Percentiles rank a stretch among this genome's conserved stretches.
These are phyloP conservation scores for Zymoseptoria pseudotritici DNA, from an alignment of 2,329 filamentous ascomycete species.

Conservation along the genomic window DNA sequence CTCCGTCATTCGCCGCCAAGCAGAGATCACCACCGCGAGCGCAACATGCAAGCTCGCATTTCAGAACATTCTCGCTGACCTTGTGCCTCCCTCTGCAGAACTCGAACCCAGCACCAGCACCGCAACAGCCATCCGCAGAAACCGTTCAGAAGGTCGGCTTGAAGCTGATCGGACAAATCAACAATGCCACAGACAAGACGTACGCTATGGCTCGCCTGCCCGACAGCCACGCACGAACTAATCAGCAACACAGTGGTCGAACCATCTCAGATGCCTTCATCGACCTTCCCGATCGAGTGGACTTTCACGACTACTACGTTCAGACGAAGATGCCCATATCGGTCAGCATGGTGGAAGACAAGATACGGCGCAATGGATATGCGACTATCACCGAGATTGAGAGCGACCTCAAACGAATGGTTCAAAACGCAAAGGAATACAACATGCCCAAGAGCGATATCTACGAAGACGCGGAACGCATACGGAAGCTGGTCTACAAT, in stretches of 20 bases:
- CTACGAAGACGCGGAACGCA: slow-evolving; percentile 77
- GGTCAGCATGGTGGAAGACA: slow-evolving; percentile 66
- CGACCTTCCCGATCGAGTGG: slow-evolving; percentile 47
- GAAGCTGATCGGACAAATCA: slow-evolving; percentile 67
- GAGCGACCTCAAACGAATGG: slow-evolving; percentile 79
- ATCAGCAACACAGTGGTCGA: slow-evolving; percentile 49
- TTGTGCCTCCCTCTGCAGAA: slow-evolving; percentile 20
- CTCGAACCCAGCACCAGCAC: slow-evolving; percentile 19
- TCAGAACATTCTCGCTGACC: slow-evolving; percentile 11
- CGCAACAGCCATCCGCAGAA: slow-evolving; percentile 7
- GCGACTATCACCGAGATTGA: slow-evolving; percentile 65
- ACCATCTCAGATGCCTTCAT: slow-evolving; percentile 70
- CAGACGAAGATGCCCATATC: slow-evolving; percentile 72
- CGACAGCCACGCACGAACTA: slow-evolving; percentile 1
- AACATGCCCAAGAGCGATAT: slow-evolving; percentile 65
- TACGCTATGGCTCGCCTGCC: slow-evolving; percentile 32
- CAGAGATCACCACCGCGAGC: neutral
- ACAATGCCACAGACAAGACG: slow-evolving; percentile 74
- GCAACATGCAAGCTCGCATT: neutral
- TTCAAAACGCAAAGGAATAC: slow-evolving; percentile 78
- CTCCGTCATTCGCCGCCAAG: slow-evolving; percentile 22
- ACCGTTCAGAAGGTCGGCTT: slow-evolving; percentile 55
- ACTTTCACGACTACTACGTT: slow-evolving; percentile 68
- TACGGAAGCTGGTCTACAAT: slow-evolving; percentile 78
- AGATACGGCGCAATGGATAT: slow-evolving; percentile 63